A percentile compares a stretch with the other conserved stretches of the same genome.
Conservation (phyloP, 2,329 filamentous ascomycete species). For the Lithohypha guttulata region DNA sequence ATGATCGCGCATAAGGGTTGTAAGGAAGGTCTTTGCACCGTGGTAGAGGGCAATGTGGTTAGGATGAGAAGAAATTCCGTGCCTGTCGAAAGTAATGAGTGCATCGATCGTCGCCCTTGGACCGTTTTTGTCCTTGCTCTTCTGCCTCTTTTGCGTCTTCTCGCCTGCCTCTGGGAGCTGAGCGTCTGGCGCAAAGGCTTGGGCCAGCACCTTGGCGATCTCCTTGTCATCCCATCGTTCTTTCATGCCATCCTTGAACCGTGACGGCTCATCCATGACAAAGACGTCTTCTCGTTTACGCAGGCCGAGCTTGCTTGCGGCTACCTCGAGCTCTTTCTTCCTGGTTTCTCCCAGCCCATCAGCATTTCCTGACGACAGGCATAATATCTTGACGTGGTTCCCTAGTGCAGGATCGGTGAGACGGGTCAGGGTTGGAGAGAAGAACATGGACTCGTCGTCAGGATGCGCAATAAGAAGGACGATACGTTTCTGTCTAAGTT, state of each 20-base stretch:
- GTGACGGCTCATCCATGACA: constrained; percentile 65
- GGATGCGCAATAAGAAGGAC: constrained; percentile 91
- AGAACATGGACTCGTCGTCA: constrained; percentile 99
- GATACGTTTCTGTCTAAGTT: constrained; percentile 70
- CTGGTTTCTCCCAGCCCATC: constrained; percentile 76
- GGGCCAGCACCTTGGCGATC: constrained; percentile 59
- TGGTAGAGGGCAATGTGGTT: constrained; percentile 87
- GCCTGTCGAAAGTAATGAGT: constrained; percentile 79
- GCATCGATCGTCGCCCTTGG: constrained; percentile 58
- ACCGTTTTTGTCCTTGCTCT: constrained; percentile 21
- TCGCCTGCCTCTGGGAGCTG: constrained; percentile 17
- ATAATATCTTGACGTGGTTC: constrained; percentile 90
- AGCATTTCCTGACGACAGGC: constrained; percentile 77
- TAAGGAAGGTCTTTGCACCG: constrained; percentile 65
- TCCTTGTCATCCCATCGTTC: constrained; percentile 60
- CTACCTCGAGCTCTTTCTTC: constrained; percentile 72
- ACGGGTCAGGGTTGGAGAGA: constrained; percentile 77
- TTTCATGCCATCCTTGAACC: constrained; percentile 83
- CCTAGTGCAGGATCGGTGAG: constrained; percentile 67
- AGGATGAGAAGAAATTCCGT: constrained; percentile 75
- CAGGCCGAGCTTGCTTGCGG: constrained; percentile 65
- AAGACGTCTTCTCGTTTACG: constrained; percentile 67
- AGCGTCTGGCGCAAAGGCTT: constrained; percentile 61
- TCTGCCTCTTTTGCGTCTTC: constrained; percentile 13
- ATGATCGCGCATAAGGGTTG: constrained; percentile 50